A percentile compares a stretch with the other conserved stretches of the same genome.
phyloP scores from a whole-genome alignment of 495 filamentous ascomycete species.

The Thozetella sp. region DNA sequence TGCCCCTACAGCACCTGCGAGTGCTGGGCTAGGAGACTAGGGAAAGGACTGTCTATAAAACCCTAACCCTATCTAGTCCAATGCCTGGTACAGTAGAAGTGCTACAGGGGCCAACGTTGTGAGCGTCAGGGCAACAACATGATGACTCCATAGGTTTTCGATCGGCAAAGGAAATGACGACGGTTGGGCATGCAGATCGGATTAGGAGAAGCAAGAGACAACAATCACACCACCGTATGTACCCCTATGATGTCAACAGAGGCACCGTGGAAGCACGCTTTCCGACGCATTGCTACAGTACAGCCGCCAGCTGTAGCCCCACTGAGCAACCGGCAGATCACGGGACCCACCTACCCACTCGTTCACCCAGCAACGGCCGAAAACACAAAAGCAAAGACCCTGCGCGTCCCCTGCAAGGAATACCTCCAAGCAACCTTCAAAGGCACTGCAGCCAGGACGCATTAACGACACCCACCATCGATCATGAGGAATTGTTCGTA shows the following conservation, averaged over 20 bases:
- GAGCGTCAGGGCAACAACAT: not conserved
- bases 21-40: too few species aligned
- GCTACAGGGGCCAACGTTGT: not conserved
- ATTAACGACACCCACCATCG: not conserved
- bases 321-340: not conserved
- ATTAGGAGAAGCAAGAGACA: not conserved
- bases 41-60: too few species aligned
- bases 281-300: too few species aligned
- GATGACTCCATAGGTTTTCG: too few species aligned
- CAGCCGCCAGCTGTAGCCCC: not conserved
- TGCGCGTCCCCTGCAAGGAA: not conserved
- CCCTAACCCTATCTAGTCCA: too few species aligned
- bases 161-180: too few species aligned
- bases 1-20: too few species aligned
- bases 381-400: not conserved
- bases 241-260: not conserved
- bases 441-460: not conserved
- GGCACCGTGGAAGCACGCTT: not conserved
- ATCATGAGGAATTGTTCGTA: constrained; percentile 15
- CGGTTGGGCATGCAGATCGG: not conserved
- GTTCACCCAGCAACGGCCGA: not conserved
- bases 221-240: not conserved
- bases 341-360: not conserved
- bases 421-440: constrained; percentile 1
- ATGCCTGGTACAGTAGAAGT: not conserved